Percentiles rank a stretch among this genome's conserved stretches.
These are phyloP conservation scores for Chlamydomonas incerta DNA, from an alignment of 139 green algal species.

Conservation along the genomic window DNA sequence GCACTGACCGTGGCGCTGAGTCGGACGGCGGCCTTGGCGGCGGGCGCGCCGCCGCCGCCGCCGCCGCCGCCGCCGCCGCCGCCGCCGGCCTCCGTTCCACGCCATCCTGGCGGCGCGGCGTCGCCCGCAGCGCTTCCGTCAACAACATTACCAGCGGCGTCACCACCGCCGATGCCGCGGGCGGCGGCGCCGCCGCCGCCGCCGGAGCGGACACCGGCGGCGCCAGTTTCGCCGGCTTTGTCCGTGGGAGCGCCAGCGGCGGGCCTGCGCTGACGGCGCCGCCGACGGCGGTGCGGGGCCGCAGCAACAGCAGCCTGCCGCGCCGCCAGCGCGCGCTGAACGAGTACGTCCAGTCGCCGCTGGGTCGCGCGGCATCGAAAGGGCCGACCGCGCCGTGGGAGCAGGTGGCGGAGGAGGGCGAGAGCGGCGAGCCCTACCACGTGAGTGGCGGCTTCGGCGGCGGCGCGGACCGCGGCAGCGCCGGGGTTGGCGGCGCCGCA, in stretches of 20 bases:
- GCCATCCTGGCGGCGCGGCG: not conserved
- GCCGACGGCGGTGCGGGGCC: not conserved
- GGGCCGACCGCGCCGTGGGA: not conserved
- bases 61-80: not conserved
- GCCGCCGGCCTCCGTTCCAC: no score
- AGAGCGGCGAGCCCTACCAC: not conserved
- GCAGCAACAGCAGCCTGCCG: no score
- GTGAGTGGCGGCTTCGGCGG: no score
- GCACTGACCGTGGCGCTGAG: no score
- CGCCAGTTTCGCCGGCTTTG: not conserved
- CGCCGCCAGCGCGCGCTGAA: not conserved
- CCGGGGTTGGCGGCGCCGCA: no score
- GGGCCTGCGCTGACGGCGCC: not conserved
- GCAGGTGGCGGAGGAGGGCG: not conserved
- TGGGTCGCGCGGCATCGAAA: not conserved
- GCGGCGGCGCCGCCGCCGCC: no score
- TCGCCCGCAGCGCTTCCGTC: constrained; percentile 20
- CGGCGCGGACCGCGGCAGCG: no score
- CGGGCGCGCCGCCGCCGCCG: not conserved
- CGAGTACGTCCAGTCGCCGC: constrained; percentile 32
- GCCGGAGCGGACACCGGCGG: no score
- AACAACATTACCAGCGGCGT: no score
- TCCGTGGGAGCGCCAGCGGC: no score
- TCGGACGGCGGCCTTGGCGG: no score
- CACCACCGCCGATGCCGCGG: no score